These are phyloP conservation scores for Inonotus hispidus DNA, from an alignment of 1,284 basidiomycete species.

Conservation along the genomic window DNA sequence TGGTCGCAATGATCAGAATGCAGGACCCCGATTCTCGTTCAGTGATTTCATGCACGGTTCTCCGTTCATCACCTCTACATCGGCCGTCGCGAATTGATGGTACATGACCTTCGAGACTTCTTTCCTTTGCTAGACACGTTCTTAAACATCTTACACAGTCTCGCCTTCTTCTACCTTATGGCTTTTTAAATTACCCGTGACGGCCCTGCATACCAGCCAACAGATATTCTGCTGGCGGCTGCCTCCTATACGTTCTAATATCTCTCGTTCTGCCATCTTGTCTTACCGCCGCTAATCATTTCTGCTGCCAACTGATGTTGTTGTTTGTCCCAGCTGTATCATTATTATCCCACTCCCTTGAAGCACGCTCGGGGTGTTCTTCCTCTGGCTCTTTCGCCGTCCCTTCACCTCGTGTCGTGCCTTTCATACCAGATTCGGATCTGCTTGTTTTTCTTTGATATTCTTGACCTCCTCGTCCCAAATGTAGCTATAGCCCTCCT, in stretches of 20 bases:
- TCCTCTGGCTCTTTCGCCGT: not conserved
- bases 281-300: not conserved
- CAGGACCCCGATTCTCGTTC: conserved; percentile 12
- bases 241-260: not conserved
- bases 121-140: not conserved
- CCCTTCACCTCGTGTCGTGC: not conserved
- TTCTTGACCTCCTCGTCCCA: not conserved
- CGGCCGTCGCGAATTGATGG: conserved; percentile 7
- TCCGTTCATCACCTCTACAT: not conserved
- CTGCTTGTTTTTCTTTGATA: not conserved
- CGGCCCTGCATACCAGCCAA: no score
- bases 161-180: not conserved
- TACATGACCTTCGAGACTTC: not conserved
- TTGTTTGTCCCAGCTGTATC: conserved; percentile 7
- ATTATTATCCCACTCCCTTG: not conserved
- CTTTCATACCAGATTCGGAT: not conserved
- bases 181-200: not conserved
- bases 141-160: not conserved
- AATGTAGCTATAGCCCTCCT: conserved; percentile 12
- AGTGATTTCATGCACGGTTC: conserved; percentile 15
- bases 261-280: not conserved
- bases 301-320: not conserved
- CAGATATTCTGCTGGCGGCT: not conserved
- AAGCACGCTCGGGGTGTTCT: not conserved
- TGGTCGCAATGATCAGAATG: not conserved